Conservation (phyloP, 805 yeast species). For the Deakozyma indianensis region DNA sequence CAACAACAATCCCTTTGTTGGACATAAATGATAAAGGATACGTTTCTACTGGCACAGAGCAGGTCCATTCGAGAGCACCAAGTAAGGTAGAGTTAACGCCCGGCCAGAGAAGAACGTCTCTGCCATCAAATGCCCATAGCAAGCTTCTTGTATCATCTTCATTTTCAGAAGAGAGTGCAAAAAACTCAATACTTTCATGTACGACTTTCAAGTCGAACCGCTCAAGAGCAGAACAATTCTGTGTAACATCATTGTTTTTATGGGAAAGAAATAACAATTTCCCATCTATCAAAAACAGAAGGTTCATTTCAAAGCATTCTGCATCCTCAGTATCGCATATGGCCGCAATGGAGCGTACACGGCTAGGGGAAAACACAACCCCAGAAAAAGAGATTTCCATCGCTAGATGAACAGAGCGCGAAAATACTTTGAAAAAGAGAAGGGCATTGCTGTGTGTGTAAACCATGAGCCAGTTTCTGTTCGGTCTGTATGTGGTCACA, state of each 20-base stretch:
- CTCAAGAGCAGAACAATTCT: not conserved
- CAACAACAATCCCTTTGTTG: constrained; percentile 34
- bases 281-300: constrained; percentile 24
- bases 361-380: constrained; percentile 24
- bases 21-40: constrained; percentile 35
- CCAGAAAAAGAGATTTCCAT: constrained; percentile 22
- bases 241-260: constrained; percentile 5
- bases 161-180: constrained; percentile 14
- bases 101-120: constrained; percentile 16
- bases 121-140: constrained; percentile 29
- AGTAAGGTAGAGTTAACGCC: not conserved
- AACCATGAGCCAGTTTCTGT: constrained; percentile 20
- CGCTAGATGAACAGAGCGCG: constrained; percentile 14
- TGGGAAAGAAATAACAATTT: constrained; percentile 17
- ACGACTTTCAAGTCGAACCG: constrained; percentile 13
- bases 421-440: constrained; percentile 11
- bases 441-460: constrained; percentile 20
- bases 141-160: constrained; percentile 11
- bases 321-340: constrained; percentile 6
- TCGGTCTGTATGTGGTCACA: constrained; percentile 14
- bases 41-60: constrained; percentile 24
- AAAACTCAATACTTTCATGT: constrained; percentile 24
- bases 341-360: constrained; percentile 21
- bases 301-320: constrained; percentile 3
- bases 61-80: not conserved